Evolutionary conservation across 805 yeast genomes (phyloP), one percentile per base, ranked within the genome.

Genomic region (Wickerhamomyces bisporus): DNA sequence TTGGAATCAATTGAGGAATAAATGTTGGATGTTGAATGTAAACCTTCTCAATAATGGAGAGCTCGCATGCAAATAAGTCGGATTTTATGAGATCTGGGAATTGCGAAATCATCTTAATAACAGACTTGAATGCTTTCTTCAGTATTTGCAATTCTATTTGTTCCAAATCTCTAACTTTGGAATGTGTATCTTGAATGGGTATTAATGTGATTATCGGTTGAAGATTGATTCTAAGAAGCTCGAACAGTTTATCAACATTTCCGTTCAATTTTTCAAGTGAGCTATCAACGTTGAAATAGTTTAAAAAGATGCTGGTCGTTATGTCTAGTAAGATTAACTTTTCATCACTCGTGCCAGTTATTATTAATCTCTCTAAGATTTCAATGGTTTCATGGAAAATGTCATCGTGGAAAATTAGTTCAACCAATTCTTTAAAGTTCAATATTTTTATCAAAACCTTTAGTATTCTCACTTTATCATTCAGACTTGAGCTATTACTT

Each of bases 181-280:
- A 71, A 21, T 68, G 71, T 39, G 73, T 70, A 29, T 81, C 38
- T 5, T 25, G 62, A 36, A 78, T 73, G 8, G 94, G 89, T 30
- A 83, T 60, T 8, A 72, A 61, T 23, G 66, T 69, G 20, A 80
- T 71, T 14, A 88, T 61, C 0, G 86, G 81, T 16, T 80, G 66
- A 64, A 84, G 68, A 14, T 76, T 73, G 6, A 88, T 71, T 44
- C 96, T 69, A 35, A 88, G 61, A 19, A 89, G 65, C 54, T 91
- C 97, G 57, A 91, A 86, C 31, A 87, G 62, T 51, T 85, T 86
- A 49, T 86, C 95, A 38, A 85, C 80, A 36, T 79, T 81, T 21
- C 66, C 60, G 25, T 71, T 63, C 39, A 77, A 64, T 26, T 64
- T 68, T 9, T 71, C 76, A 2, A 62, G 58, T 2, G 57, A 43